Base-by-base conservation (phyloP, 2,329 filamentous ascomycete genomes). In the Pestalotiopsis sp. region DNA sequence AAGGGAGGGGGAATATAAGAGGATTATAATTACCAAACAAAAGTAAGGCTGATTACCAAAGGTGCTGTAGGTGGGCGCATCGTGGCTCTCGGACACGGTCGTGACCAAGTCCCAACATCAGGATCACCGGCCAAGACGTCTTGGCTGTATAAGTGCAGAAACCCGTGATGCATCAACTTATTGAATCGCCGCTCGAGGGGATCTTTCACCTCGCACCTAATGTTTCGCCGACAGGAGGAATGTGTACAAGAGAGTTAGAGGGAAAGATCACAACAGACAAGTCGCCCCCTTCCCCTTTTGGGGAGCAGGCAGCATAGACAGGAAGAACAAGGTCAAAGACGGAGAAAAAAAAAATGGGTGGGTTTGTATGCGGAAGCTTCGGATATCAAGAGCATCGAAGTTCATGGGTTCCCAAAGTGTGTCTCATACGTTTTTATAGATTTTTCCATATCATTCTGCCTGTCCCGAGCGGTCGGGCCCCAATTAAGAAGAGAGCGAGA, bases 71-170 rank as follows among this genome's bases (percentile, higher is more conserved):
- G 1, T 35, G 30, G 30, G 30, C 30, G 30, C 30, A 35, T 35
- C 56, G 24, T 14, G 44, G n/a, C 56, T 58, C 56, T 13, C 20
- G 56, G n/a, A 22, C 9, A 26, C 22, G 14, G 56, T 58, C 26
- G 22, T 26, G 22, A 58, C 3, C 26, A 14, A 26, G 22, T n/a
- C 24, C 26, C 56, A 17, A 26, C 35, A 61, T 61, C 58, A 61
- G 26, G 58, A 61, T 61, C 58, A 39, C 13, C 58, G 30, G 58
- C n/a, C 58, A 61, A 61, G 58, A 61, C 20, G 17, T 39, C 58
- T 61, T 61, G 58, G 58, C 58, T 39, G 20, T 39, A 61, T 11
- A 17, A 52, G 24, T n/a, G 20, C 20, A 30, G 11, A 10, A 39
- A 4, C 58, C 26, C 11, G 13, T 39, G 58, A 39, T 61, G 26